Evolutionary conservation across 805 yeast genomes (phyloP).

Genomic region (Pichia insulana): DNA sequence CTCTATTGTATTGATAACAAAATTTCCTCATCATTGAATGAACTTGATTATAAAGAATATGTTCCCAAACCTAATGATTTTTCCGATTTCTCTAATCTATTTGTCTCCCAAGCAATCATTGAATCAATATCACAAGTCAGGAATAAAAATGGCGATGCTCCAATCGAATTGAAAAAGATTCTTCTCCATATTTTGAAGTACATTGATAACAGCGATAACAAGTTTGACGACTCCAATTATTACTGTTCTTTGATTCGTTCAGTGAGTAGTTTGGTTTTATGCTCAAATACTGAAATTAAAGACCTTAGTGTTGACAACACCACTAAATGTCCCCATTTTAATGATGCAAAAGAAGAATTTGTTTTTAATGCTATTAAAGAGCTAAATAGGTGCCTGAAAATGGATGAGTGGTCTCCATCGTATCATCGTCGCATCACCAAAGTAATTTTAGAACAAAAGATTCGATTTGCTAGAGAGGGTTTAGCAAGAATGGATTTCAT

Average conservation of each 20-base stretch:
- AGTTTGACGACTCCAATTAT: slow-evolving; percentile 65
- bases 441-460: slow-evolving; percentile 50
- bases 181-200: slow-evolving; percentile 65
- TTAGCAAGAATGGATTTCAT: slow-evolving; percentile 42
- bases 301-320: slow-evolving; percentile 17
- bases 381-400: slow-evolving; percentile 61
- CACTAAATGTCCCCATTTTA: slow-evolving; percentile 2
- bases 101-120: slow-evolving; percentile 64
- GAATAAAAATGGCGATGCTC: slow-evolving; percentile 53
- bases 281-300: slow-evolving; percentile 18
- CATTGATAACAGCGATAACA: slow-evolving; percentile 78
- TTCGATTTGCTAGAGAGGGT: slow-evolving; percentile 49
- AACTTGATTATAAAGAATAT: slow-evolving; percentile 34
- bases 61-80: slow-evolving; percentile 76
- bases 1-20: slow-evolving; percentile 63
- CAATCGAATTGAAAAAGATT: slow-evolving; percentile 48
- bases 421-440: slow-evolving; percentile 47
- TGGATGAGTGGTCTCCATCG: slow-evolving; percentile 85
- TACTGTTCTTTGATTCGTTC: slow-evolving; percentile 48
- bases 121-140: slow-evolving; percentile 49
- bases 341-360: slow-evolving; percentile 29
- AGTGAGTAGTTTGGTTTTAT: slow-evolving; percentile 31
- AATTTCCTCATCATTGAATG: slow-evolving; percentile 18
- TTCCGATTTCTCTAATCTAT: slow-evolving; percentile 56
- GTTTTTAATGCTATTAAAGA: slow-evolving; percentile 49